Conservation (phyloP, 2,329 filamentous ascomycete species). For the Phialophora macrospora region DNA sequence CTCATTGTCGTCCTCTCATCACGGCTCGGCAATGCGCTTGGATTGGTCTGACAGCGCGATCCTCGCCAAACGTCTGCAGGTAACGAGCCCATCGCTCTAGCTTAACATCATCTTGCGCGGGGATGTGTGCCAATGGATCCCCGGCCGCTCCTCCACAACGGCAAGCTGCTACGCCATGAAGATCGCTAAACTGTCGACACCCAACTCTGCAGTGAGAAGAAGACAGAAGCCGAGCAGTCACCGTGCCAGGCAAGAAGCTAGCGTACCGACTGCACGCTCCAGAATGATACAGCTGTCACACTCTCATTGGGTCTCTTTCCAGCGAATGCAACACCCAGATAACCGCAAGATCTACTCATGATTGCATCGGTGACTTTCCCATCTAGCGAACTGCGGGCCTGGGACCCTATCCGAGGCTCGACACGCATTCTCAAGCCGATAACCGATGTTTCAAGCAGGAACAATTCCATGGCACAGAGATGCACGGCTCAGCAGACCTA, state of each 20-base stretch:
- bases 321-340: not conserved
- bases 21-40: not conserved
- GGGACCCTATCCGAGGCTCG: not conserved
- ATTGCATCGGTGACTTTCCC: not conserved
- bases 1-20: not conserved
- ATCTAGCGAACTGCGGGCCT: not conserved
- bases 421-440: not conserved
- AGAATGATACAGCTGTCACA: conserved; percentile 2
- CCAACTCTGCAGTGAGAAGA: not conserved
- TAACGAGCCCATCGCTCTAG: not conserved
- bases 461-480: not conserved
- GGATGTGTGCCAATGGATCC: conserved; percentile 4
- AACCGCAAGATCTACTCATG: not conserved
- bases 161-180: not conserved
- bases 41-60: not conserved
- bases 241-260: not conserved
- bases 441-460: not conserved
- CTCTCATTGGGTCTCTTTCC: conserved; percentile 1
- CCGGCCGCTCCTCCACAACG: not conserved
- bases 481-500: not conserved
- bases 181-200: not conserved
- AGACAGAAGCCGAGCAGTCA: conserved; percentile 4
- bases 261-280: not conserved
- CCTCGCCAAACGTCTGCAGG: not conserved
- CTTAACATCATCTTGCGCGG: not conserved